Evolutionary conservation across 2,329 filamentous ascomycete species (phyloP), one percentile per base, ranked within the genome.

Genomic region (Penicillium italicum): DNA sequence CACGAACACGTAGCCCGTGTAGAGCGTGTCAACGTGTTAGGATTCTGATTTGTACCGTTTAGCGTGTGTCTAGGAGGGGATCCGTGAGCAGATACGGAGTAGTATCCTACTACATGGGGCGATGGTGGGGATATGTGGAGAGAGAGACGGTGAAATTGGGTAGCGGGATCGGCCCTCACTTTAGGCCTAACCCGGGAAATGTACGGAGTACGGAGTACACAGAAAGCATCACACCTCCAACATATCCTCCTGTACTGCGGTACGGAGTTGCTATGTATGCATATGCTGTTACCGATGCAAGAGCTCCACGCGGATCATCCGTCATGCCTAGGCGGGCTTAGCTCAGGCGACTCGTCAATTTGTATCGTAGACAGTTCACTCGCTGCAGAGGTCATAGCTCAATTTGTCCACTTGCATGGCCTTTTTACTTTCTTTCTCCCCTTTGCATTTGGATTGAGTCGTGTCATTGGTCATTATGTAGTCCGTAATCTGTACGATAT

Each of bases 291-390:
- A 20, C 36, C 51, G 34, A 45, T 50, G 46, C 33, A 49, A 50
- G 59, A 53, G 53, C 56, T 61, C 49, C 38, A 52, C 53, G 56
- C 47, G 51, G 58, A 62, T 61, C 58, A 61, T 59, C 40, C 38
- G 43, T 34, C 33, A 44, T 50, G 41, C 55, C 28, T 49, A 26
- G 47, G 28, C 30, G 45, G 56, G 33, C 58, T 61, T 52, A 54
- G 55, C 54, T 43, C 47, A 50, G 52, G 37, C 55, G 60, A 63
- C 61, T 61, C 46, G 45, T 62, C 60, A 36, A 60, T 52, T 56
- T 33, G 44, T 37, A 30, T 37, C 43, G 14, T 30, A 20, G 38
- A 55, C 54, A 54, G 20, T 45, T 59, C 56, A 53, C 49, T 53
- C 44, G 38, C 38, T 50, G 40, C 14, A 50, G 28, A 30, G 30